These are phyloP conservation scores for Hygrophorus russula DNA, from an alignment of 768 basidiomycete species.

Conservation along the genomic window DNA sequence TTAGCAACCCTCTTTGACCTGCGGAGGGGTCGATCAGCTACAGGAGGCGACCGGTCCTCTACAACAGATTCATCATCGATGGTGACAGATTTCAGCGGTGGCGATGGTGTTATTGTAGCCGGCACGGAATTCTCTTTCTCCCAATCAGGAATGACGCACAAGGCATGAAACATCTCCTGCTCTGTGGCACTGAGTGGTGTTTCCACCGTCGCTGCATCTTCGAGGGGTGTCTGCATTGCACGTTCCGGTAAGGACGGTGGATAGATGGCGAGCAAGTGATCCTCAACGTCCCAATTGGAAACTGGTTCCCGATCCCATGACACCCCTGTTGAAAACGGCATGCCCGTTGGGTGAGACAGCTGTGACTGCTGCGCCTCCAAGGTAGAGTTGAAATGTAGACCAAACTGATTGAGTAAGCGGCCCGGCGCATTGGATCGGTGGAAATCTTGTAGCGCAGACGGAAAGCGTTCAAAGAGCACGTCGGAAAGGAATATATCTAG, in stretches of 20 bases:
- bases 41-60: slow-evolving; percentile 3
- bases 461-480: slow-evolving; percentile 51
- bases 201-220: slow-evolving; percentile 14
- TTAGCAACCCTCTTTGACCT: slow-evolving; percentile 64
- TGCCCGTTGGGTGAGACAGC: background rate
- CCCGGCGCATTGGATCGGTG: slow-evolving; percentile 35
- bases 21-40: slow-evolving; percentile 29
- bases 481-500: slow-evolving; percentile 53
- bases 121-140: slow-evolving; percentile 23
- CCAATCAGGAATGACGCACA: slow-evolving; percentile 53
- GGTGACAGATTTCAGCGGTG: slow-evolving; percentile 1
- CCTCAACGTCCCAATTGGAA: background rate
- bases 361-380: slow-evolving; percentile 15
- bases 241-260: slow-evolving; percentile 2
- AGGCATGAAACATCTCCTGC: slow-evolving; percentile 55
- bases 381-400: slow-evolving; percentile 48
- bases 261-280: background rate
- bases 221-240: background rate
- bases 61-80: background rate
- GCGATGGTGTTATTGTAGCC: background rate
- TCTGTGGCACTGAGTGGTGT: slow-evolving; percentile 58
- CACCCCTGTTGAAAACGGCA: slow-evolving; percentile 3
- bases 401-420: slow-evolving; percentile 48
- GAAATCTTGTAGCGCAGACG: slow-evolving; percentile 48
- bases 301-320: slow-evolving; percentile 7